Base-by-base conservation (phyloP, 1,139 yeast species). In the Zygoascus sp. region DNA sequence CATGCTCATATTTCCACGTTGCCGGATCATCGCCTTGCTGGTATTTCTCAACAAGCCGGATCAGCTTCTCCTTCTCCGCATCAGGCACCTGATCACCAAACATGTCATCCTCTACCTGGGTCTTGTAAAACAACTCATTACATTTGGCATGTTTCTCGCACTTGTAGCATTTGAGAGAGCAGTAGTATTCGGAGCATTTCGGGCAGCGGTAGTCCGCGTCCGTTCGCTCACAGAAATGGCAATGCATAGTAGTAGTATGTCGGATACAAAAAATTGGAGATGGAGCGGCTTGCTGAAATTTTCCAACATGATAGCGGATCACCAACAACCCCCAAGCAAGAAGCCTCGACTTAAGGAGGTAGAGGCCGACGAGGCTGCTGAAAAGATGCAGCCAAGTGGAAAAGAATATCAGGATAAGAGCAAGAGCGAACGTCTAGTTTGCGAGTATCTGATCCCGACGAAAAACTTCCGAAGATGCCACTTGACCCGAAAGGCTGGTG, bases 391-490 rank as follows among this genome's bases (percentile, higher is more conserved):
- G 13, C 28, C 34, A 10, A 10, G 2, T 5, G 25, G 9, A 4
- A 21, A 41, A n/a, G n/a, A 20, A 32, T 21, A 20, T 15, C 35
- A 39, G 10, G 40, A 39, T 11, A 32, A 37, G 28, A 19, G 15
- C 7, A 23, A 21, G 8, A 30, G 25, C 3, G 59, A 55, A 6
- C 50, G 71, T 30, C 58, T 62, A 11, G 73, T 71, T 58, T 80
- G 86, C 60, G 70, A 70, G 52, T 78, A 60, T 58, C 63, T 68
- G 42, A 60, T 81, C 9, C 65, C 61, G n/a, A 60, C 61, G 23
- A 70, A 72, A 57, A 77, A 77, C 61, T 69, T 71, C 32, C 63
- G 84, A 48, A 65, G 64, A 44, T 85, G 95, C 61, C 77, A 80
- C 9, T 74, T 83, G 77, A 80, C 81, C 49, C 68, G 84, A 36